Percentiles rank a stretch among this genome's conserved stretches.
Evolutionary conservation across 257 asterid species (phyloP).

Genomic region (Voacanga thouarsii): DNA sequence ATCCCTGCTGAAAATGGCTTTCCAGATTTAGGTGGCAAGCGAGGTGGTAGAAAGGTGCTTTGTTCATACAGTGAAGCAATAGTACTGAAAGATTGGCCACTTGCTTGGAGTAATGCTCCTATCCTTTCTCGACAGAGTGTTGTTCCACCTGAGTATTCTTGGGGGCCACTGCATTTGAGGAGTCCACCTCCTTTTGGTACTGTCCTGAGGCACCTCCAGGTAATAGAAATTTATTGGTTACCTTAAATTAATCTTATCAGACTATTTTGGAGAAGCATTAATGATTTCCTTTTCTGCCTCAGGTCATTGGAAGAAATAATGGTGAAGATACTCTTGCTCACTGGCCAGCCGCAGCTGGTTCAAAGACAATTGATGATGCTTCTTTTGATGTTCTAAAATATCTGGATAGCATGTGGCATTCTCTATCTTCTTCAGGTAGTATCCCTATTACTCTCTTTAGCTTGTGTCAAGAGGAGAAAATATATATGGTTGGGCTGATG

Average conservation of each 20-base stretch:
- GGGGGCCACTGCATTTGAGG: constrained; percentile 81
- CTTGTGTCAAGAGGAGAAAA: background rate
- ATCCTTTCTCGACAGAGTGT: constrained; percentile 75
- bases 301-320: constrained; percentile 74
- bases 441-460: constrained; percentile 2
- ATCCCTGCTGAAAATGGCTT: constrained; percentile 94
- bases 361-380: constrained; percentile 83
- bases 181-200: constrained; percentile 82
- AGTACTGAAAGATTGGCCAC: constrained; percentile 83
- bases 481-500: background rate
- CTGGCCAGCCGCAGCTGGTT: constrained; percentile 80
- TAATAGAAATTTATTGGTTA: constrained; percentile 21
- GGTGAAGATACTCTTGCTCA: constrained; percentile 96
- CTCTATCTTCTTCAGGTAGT: constrained; percentile 79
- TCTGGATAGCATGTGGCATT: constrained; percentile 66
- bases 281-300: constrained; percentile 15
- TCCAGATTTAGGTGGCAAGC: constrained; percentile 62
- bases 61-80: constrained; percentile 84
- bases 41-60: constrained; percentile 76
- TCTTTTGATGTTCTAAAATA: constrained; percentile 72
- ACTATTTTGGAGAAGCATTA: background rate
- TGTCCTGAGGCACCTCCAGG: constrained; percentile 82
- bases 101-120: constrained; percentile 95
- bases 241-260: background rate
- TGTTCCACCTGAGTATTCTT: constrained; percentile 90